A percentile compares a stretch with the other conserved stretches of the same genome.
These are phyloP conservation scores for Paracamarosporium sp. DNA, from an alignment of 2,329 filamentous ascomycete species.

Conservation along the genomic window DNA sequence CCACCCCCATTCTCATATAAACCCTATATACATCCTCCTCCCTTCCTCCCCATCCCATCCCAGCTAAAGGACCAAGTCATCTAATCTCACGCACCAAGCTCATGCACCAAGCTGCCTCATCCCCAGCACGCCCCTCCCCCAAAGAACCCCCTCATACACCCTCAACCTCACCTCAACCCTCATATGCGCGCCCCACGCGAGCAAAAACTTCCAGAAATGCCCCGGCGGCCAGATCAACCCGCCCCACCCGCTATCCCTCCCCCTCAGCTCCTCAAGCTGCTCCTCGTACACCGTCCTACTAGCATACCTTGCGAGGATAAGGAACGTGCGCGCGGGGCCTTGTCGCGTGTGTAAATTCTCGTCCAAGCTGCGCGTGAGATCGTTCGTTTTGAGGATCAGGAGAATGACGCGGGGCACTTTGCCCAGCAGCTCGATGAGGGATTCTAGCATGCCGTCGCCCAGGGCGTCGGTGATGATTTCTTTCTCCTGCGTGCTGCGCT, in stretches of 20 bases:
- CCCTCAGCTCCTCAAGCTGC: conserved; percentile 58
- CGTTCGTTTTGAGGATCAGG: conserved; percentile 96
- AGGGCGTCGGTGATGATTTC: conserved; percentile 83
- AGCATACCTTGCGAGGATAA: conserved; percentile 70
- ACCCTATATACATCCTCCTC: no score
- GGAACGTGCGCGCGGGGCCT: conserved; percentile 67
- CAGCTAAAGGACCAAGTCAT: no score
- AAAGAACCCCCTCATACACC: conserved; percentile 65
- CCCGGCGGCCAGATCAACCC: conserved; percentile 60
- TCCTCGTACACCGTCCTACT: conserved; percentile 69
- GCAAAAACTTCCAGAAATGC: conserved; percentile 58
- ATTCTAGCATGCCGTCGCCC: conserved; percentile 85
- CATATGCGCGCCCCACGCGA: conserved; percentile 61
- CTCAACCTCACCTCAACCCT: conserved; percentile 65
- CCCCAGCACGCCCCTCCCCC: conserved; percentile 58
- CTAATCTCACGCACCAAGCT: no score
- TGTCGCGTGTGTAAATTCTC: conserved; percentile 81
- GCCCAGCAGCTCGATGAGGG: conserved; percentile 86
- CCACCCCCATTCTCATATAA: no score
- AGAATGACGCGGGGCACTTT: conserved; percentile 91
- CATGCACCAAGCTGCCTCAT: conserved; percentile 42
- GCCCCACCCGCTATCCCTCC: no score
- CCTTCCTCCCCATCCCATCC: no score
- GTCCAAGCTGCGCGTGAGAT: conserved; percentile 90
- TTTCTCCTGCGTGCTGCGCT: conserved; percentile 78